Evolutionary conservation across 2,329 filamentous ascomycete species (phyloP).

Genomic region (Thielaviopsis ethacetica): DNA sequence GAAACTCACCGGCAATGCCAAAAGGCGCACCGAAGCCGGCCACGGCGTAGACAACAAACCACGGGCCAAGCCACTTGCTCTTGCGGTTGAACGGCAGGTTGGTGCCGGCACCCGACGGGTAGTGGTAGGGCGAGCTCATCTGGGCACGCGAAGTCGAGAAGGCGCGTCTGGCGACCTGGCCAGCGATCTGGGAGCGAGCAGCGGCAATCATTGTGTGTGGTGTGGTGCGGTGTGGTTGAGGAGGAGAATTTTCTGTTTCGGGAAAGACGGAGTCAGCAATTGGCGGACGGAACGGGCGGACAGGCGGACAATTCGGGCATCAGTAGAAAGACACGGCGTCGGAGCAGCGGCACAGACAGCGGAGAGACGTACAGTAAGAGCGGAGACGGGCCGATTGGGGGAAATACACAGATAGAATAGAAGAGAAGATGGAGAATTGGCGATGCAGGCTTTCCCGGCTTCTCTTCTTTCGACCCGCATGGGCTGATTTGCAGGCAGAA

Average conservation of each 20-base stretch:
- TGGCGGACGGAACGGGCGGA: too few relatives aligned
- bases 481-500: background rate
- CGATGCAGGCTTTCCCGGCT: background rate
- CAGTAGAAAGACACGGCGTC: too few relatives aligned
- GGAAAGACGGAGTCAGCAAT: background rate
- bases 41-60: slow-evolving; percentile 61
- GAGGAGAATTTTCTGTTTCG: background rate
- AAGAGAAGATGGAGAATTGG: too few relatives aligned
- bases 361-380: too few relatives aligned
- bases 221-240: slow-evolving; percentile 25
- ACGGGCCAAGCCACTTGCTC: slow-evolving; percentile 66
- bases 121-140: slow-evolving; percentile 87
- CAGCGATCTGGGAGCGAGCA: slow-evolving; percentile 40
- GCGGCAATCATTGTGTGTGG: slow-evolving; percentile 60
- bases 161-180: slow-evolving; percentile 64
- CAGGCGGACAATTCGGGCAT: too few relatives aligned
- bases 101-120: slow-evolving; percentile 85
- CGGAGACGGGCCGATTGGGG: too few relatives aligned
- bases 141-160: slow-evolving; percentile 84
- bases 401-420: too few relatives aligned
- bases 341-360: too few relatives aligned
- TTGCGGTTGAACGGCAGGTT: slow-evolving; percentile 96
- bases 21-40: slow-evolving; percentile 45
- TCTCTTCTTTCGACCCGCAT: background rate
- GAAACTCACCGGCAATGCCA: slow-evolving; percentile 41